Conservation (phyloP, 2,329 filamentous ascomycete genomes). For the Cladosporium phlei region DNA sequence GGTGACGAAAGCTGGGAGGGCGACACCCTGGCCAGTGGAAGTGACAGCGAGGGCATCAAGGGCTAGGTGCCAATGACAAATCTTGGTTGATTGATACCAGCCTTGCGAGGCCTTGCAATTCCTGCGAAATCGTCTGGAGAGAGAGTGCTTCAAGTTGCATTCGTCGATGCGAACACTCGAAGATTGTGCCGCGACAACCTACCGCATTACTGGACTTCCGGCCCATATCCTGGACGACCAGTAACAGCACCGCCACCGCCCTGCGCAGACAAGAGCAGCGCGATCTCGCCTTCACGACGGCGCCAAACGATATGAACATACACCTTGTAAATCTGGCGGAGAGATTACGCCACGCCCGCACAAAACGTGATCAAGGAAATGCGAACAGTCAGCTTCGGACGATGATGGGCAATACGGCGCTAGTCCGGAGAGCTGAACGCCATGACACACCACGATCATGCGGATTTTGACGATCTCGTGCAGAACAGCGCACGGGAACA, state of each 20-base stretch:
- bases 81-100: neutral
- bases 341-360: too few species aligned
- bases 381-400: neutral
- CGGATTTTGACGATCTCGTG: neutral
- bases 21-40: conserved; percentile 47
- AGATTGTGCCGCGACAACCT: too few species aligned
- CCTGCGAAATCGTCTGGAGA: too few species aligned
- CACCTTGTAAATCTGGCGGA: neutral
- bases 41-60: conserved; percentile 35
- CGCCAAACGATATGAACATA: conserved; percentile 1
- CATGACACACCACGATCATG: neutral
- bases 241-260: too few species aligned
- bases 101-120: neutral
- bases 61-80: conserved; percentile 11
- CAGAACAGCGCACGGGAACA: neutral
- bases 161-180: too few species aligned
- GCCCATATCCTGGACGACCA: too few species aligned
- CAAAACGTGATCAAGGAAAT: too few species aligned
- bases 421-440: conserved; percentile 5
- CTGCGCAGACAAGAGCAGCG: too few species aligned
- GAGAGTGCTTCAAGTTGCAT: too few species aligned
- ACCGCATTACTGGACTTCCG: too few species aligned
- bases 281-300: conserved; percentile 1
- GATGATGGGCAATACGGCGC: conserved; percentile 14
- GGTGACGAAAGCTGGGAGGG: conserved; percentile 56